phyloP scores from a whole-genome alignment of 1,284 basidiomycete genomes.

The Ustilago esculenta region DNA sequence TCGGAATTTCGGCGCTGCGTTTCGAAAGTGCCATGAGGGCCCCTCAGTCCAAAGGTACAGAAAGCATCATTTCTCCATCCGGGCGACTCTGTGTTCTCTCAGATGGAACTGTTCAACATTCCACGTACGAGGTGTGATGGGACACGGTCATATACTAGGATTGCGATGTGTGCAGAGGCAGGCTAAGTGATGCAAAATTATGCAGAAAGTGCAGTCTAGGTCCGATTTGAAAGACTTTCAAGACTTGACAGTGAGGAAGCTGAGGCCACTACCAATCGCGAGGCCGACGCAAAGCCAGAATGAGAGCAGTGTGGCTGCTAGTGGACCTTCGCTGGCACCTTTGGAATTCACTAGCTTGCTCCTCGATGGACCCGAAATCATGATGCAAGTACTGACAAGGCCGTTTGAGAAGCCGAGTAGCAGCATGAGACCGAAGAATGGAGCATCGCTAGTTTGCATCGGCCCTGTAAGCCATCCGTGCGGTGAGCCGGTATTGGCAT shows the following conservation, averaged over 20 bases:
- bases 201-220: too few relatives aligned
- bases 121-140: too few relatives aligned
- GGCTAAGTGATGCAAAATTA: too few relatives aligned
- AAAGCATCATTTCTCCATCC: too few relatives aligned
- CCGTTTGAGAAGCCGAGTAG: slow-evolving; percentile 58
- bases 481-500: not conserved
- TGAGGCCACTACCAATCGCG: slow-evolving; percentile 50
- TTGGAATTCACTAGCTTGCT: slow-evolving; percentile 40
- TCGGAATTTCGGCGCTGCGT: too few relatives aligned
- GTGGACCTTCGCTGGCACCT: slow-evolving; percentile 30
- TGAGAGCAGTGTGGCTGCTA: slow-evolving; percentile 54
- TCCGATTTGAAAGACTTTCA: too few relatives aligned
- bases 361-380: slow-evolving; percentile 50
- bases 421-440: slow-evolving; percentile 54
- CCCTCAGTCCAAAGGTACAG: too few relatives aligned
- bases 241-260: slow-evolving; percentile 49
- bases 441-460: slow-evolving; percentile 46
- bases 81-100: not conserved
- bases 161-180: not conserved
- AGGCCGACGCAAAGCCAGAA: slow-evolving; percentile 62
- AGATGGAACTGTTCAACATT: not conserved
- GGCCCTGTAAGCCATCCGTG: slow-evolving; percentile 16
- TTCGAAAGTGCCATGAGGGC: too few relatives aligned
- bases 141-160: too few relatives aligned
- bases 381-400: slow-evolving; percentile 52